Evolutionary conservation across 169 alveolate species (phyloP).

Genomic region (Theileria orientalis): DNA sequence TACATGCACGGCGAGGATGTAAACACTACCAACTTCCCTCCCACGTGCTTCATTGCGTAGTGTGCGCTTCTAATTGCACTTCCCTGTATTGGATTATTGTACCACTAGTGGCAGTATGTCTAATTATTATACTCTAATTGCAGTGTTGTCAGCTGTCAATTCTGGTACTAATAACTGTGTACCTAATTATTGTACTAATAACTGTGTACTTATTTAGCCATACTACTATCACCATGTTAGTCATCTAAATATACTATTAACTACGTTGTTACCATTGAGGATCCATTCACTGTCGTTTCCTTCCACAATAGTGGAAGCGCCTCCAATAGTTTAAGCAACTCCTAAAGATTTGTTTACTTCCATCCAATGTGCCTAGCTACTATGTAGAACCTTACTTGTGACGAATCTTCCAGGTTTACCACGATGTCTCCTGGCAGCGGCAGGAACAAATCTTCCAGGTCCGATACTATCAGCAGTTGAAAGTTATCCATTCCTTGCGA

Average conservation of each 20-base stretch:
- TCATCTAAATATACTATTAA: neutral
- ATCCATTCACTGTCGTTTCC: conserved; percentile 78
- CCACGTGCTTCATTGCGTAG: conserved; percentile 89
- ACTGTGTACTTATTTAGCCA: too few relatives aligned
- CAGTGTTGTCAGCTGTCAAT: conserved; percentile 5
- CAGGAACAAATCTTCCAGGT: conserved; percentile 87
- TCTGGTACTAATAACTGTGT: conserved; percentile 15
- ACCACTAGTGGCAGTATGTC: neutral
- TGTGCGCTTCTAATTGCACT: conserved; percentile 89
- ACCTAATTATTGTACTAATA: conserved; percentile 13
- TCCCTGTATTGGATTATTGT: conserved; percentile 62
- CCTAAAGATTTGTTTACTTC: conserved; percentile 58
- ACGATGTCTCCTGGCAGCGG: conserved; percentile 91
- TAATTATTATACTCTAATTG: conserved; percentile 34
- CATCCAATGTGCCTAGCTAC: conserved; percentile 10
- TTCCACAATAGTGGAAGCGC: conserved; percentile 83
- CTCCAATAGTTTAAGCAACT: conserved; percentile 57
- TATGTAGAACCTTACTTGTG: conserved; percentile 35
- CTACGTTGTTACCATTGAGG: conserved; percentile 71
- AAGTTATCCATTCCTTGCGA: conserved; percentile 80
- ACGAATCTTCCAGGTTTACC: conserved; percentile 82
- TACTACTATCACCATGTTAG: neutral
- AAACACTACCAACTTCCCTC: conserved; percentile 89
- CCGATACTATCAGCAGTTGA: conserved; percentile 90
- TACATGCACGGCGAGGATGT: conserved; percentile 80